Percentiles rank a stretch among this genome's conserved stretches.
phyloP scores from a whole-genome alignment of 2,329 filamentous ascomycete genomes.

The Botrytis hyacinthi region DNA sequence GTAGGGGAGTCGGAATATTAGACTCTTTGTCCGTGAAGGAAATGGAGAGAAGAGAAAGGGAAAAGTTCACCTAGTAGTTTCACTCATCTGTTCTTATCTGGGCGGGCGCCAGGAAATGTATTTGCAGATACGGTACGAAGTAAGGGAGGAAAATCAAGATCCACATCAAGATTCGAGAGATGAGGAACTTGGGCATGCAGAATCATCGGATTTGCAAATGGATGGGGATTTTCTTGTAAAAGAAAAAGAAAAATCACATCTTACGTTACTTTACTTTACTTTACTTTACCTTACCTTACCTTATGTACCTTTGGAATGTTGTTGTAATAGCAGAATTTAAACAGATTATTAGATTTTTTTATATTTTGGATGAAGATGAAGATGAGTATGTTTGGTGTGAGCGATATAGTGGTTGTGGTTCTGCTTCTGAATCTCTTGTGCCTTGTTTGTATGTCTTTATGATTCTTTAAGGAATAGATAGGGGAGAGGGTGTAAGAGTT shows the following conservation, averaged over 20 bases:
- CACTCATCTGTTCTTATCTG: conserved; percentile 1
- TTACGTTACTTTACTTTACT: neutral
- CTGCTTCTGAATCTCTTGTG: neutral
- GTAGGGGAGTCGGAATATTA: neutral
- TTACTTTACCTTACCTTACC: neutral
- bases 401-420: neutral
- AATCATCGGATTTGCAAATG: neutral
- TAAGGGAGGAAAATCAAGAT: neutral
- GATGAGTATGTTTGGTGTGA: neutral
- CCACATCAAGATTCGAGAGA: neutral
- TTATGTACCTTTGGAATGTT: neutral
- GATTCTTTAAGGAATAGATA: too few species aligned
- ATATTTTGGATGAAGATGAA: neutral
- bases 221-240: neutral
- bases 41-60: neutral
- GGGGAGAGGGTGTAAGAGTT: too few species aligned
- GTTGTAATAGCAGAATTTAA: neutral
- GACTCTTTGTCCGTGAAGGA: neutral
- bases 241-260: neutral
- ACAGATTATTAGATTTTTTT: neutral
- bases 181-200: neutral
- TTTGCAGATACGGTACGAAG: neutral
- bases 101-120: neutral
- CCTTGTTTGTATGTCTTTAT: too few species aligned
- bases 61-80: conserved; percentile 2